Evolutionary conservation across 106 monocot genomes (phyloP), one percentile per base, ranked within the genome.

Genomic region (Vanilla planifolia): DNA sequence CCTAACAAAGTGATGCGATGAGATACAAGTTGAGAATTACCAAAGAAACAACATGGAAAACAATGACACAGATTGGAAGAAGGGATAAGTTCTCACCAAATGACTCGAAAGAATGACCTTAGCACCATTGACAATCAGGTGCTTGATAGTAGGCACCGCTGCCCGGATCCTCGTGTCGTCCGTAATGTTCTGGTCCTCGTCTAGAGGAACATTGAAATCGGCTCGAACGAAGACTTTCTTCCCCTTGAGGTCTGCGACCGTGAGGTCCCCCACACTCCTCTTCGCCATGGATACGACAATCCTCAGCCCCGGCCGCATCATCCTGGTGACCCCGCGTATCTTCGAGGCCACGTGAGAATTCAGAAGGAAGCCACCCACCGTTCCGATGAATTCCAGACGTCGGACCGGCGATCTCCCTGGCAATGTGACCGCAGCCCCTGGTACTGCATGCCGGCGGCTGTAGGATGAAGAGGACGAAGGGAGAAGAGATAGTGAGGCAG

Each of bases 81-180:
- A n/a, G 32, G n/a, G 53, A 44, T 46, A 43, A 42, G 24, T 5
- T 1, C 71, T 72, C 46, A 94, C 93, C 89, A 94, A 62, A 60
- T 94, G 93, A 58, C 89, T 89, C 39, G 89, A 77, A 41, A 94
- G 88, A 33, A 94, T 80, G 66, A 89, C 93, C 35, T 83, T 89
- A 10, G 93, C 93, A 21, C 93, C 93, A 39, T 85, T 85, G 50
- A 60, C 57, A 5, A 77, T 74, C 41, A 94, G 68, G 62, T 94
- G 42, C 70, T 94, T 83, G 80, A 94, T 85, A 11, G 93, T 94
- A 26, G 93, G 93, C 28, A 94, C 75, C 30, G 93, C 93, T 2
- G 93, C 93, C 7, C 93, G 65, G 66, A 94, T 80, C 75, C 93
- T 79, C 11, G 93, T 94, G 55, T 94, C 85, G 51, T 94, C 89